Percentiles rank a stretch among this genome's conserved stretches.
Conservation (phyloP, 2,329 filamentous ascomycete genomes). For the Fusarium sororula region DNA sequence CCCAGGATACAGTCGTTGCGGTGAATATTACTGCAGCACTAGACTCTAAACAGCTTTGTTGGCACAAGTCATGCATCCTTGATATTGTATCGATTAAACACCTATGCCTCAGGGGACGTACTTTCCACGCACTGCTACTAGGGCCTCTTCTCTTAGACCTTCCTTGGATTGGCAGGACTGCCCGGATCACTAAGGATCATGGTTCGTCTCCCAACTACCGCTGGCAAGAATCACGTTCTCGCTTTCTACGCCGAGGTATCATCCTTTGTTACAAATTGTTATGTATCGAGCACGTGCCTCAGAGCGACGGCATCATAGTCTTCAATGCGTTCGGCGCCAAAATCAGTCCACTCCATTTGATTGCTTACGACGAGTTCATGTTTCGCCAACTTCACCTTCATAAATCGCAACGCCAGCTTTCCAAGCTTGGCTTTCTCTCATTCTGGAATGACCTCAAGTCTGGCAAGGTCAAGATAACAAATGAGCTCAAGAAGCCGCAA, state of each 20-base stretch:
- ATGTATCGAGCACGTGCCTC: fast-evolving
- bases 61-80: fast-evolving
- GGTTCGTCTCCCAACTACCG: fast-evolving
- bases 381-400: not conserved
- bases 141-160: not conserved
- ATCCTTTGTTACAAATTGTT: fast-evolving
- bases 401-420: not conserved
- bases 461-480: not conserved
- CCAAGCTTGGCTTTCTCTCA: not conserved
- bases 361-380: not conserved
- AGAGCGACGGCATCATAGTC: fast-evolving
- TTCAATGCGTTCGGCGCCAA: not conserved
- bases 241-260: fast-evolving
- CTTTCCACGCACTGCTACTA: fast-evolving
- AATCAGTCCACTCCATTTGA: not conserved
- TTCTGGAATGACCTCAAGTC: not conserved
- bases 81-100: fast-evolving
- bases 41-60: not conserved
- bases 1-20: not conserved
- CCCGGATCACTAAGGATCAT: too few species aligned
- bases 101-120: fast-evolving
- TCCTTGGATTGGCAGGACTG: not conserved
- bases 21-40: not conserved
- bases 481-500: not conserved
- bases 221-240: not conserved